Conservation (phyloP, 2,329 filamentous ascomycete species). For the Paracoccidioides lutzii region DNA sequence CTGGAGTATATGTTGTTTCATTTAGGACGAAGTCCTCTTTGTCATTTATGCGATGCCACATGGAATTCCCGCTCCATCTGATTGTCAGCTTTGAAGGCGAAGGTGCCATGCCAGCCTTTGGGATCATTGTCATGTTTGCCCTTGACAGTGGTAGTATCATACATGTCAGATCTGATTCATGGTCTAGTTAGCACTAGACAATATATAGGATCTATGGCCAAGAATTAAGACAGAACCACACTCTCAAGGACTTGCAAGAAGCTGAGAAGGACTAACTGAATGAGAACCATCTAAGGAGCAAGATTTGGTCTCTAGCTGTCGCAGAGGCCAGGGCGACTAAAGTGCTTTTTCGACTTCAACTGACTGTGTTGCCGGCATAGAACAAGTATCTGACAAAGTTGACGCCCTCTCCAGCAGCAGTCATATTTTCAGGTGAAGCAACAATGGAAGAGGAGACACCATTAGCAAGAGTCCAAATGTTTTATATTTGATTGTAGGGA, state of each 20-base stretch:
- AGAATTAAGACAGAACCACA: neutral
- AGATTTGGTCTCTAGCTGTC: slow-evolving; percentile 1
- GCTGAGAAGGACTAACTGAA: slow-evolving; percentile 1
- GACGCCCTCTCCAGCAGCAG: neutral
- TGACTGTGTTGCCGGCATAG: neutral
- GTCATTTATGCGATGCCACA: slow-evolving; percentile 7
- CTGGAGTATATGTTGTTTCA: neutral
- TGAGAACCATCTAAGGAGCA: neutral
- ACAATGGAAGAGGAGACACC: neutral
- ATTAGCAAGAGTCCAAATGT: neutral
- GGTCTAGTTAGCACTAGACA: neutral
- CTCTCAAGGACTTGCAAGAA: neutral
- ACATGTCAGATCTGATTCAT: neutral
- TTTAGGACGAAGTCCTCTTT: neutral
- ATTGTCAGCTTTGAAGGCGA: neutral
- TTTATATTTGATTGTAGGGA: neutral
- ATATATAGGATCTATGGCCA: neutral
- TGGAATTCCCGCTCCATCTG: slow-evolving; percentile 4
- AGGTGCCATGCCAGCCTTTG: slow-evolving; percentile 5
- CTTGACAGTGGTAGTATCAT: no score
- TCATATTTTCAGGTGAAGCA: slow-evolving; percentile 2
- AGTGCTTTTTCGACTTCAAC: neutral
- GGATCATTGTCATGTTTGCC: neutral
- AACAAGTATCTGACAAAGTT: slow-evolving; percentile 1
- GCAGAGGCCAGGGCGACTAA: slow-evolving; percentile 1